phyloP scores from a whole-genome alignment of 78 protist species.

The Cavenderia fasciculata region DNA sequence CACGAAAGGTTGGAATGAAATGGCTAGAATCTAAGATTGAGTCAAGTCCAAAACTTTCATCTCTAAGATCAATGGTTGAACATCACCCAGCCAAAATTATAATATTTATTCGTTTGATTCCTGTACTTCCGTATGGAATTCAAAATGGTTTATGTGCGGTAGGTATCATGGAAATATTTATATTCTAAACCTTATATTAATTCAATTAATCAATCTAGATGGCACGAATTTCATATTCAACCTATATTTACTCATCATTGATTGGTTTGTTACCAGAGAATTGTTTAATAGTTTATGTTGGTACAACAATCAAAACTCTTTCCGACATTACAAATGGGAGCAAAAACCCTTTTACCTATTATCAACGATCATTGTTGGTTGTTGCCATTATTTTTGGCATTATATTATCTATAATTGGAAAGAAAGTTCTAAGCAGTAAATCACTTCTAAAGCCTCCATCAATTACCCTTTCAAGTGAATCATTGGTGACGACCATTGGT shows the following conservation, averaged over 20 bases:
- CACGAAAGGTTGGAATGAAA: constrained; percentile 14
- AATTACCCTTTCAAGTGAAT: background rate
- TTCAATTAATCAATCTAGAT: background rate
- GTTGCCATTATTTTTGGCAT: constrained; percentile 40
- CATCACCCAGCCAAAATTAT: constrained; percentile 61
- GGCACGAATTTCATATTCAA: constrained; percentile 65
- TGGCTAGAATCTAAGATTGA: constrained; percentile 67
- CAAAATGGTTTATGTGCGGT: constrained; percentile 67
- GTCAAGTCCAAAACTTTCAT: constrained; percentile 44
- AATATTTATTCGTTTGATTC: constrained; percentile 36
- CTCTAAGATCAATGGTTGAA: constrained; percentile 35
- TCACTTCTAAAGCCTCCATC: background rate
- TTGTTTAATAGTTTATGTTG: constrained; percentile 40
- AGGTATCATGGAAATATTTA: background rate
- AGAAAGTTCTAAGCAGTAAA: constrained; percentile 6
- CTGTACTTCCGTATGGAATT: constrained; percentile 67
- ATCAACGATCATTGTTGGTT: constrained; percentile 33
- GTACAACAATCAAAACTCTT: constrained; percentile 10
- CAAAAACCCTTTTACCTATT: constrained; percentile 23
- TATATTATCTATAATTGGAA: constrained; percentile 14
- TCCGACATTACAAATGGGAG: constrained; percentile 52
- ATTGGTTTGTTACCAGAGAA: constrained; percentile 70
- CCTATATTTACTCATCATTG: constrained; percentile 56
- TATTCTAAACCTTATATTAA: background rate
- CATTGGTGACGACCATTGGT: background rate